A percentile compares a stretch with the other conserved stretches of the same genome.
phyloP scores from a whole-genome alignment of 2,329 filamentous ascomycete species.

The Whalleya microplaca region DNA sequence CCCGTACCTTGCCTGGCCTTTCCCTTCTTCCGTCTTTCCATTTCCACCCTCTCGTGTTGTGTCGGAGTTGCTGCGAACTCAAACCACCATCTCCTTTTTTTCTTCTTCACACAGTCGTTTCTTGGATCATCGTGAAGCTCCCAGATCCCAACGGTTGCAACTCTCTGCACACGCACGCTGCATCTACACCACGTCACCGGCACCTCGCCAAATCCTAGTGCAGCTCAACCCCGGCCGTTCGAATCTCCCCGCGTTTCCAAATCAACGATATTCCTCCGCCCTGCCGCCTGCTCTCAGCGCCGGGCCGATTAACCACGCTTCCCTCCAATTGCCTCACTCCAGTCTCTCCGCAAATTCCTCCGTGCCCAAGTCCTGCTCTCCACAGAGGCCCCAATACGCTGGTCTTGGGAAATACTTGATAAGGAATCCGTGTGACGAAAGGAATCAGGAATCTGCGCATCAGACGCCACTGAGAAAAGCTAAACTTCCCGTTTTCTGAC shows the following conservation, averaged over 20 bases:
- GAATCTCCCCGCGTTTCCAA: conserved; percentile 25
- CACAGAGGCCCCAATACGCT: conserved; percentile 20
- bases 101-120: conserved; percentile 9
- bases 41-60: conserved; percentile 6
- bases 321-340: conserved; percentile 34
- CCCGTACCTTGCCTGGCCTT: conserved; percentile 4
- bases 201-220: conserved; percentile 1
- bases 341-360: conserved; percentile 30
- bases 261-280: conserved; percentile 36
- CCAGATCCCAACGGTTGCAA: conserved; percentile 13
- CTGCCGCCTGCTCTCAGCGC: conserved; percentile 37
- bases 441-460: conserved; percentile 11
- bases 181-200: not conserved
- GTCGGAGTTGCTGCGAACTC: conserved; percentile 13
- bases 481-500: conserved; percentile 2
- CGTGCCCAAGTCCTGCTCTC: conserved; percentile 16
- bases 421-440: conserved; percentile 14
- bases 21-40: conserved; percentile 11
- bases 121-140: conserved; percentile 17
- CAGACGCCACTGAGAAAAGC: conserved; percentile 4
- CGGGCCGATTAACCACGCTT: conserved; percentile 40
- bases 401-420: conserved; percentile 19
- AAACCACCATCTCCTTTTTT: conserved; percentile 15
- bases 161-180: conserved; percentile 1
- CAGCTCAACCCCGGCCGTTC: conserved; percentile 21